Conservation (phyloP, 2,329 filamentous ascomycete genomes). For the Neoarthrinium moseri region DNA sequence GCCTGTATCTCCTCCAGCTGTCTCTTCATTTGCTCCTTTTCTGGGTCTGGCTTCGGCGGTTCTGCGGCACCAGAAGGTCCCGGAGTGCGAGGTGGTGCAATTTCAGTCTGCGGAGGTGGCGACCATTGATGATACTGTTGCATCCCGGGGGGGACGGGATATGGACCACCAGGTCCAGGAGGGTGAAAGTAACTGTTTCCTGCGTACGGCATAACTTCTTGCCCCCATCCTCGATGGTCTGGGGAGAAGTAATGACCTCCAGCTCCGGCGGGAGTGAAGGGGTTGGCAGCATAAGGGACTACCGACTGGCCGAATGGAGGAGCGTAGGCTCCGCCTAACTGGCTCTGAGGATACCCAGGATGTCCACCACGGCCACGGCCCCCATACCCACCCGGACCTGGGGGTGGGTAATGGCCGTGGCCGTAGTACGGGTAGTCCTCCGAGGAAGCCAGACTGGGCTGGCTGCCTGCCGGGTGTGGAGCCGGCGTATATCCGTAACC, state of each 20-base stretch:
- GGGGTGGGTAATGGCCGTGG: constrained; percentile 8
- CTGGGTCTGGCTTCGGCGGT: constrained; percentile 41
- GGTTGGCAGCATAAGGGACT: constrained; percentile 43
- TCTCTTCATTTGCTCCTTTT: constrained; percentile 61
- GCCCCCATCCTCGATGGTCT: constrained; percentile 23
- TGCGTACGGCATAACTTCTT: constrained; percentile 35
- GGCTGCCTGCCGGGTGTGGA: constrained; percentile 14
- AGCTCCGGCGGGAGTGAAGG: constrained; percentile 28
- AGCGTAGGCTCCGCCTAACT: constrained; percentile 44
- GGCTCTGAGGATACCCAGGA: constrained; percentile 45
- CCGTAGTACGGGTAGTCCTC: constrained; percentile 55
- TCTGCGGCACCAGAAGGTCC: constrained; percentile 12
- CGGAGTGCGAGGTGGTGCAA: constrained; percentile 21
- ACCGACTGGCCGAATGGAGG: constrained; percentile 37
- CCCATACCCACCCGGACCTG: constrained; percentile 29
- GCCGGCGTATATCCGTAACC: constrained; percentile 23
- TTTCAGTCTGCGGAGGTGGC: constrained; percentile 32
- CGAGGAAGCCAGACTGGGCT: constrained; percentile 61
- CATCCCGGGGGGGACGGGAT: constrained; percentile 43
- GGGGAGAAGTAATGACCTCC: constrained; percentile 42
- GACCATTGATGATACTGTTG: constrained; percentile 46
- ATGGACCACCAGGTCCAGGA: constrained; percentile 28
- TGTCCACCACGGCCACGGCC: constrained; percentile 30
- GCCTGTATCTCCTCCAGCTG: constrained; percentile 53
- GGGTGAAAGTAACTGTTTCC: constrained; percentile 40